Percentiles rank a stretch among this genome's conserved stretches.
phyloP scores from a whole-genome alignment of 805 yeast genomes.

The Blastobotrys americana region DNA sequence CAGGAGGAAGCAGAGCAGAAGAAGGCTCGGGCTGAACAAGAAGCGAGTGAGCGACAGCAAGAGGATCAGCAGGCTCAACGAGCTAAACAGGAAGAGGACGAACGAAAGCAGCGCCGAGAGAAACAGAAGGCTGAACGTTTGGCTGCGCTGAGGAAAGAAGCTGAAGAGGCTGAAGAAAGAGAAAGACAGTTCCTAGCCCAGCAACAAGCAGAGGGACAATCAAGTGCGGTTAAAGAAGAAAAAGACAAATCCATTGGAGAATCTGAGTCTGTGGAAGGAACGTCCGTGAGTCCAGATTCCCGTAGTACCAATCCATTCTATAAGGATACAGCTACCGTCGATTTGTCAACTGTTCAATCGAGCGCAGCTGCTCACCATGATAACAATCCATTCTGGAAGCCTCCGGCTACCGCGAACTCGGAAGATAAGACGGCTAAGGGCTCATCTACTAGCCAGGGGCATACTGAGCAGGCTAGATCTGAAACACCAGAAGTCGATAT shows the following conservation, averaged over 20 bases:
- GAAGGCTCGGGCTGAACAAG: slow-evolving; percentile 7
- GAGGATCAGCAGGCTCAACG: slow-evolving; percentile 1
- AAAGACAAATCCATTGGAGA: not conserved
- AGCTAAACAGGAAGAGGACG: slow-evolving; percentile 1
- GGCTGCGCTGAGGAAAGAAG: slow-evolving; percentile 22
- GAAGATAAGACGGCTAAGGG: slow-evolving; percentile 13
- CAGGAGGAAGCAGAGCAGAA: slow-evolving; percentile 8
- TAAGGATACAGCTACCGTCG: slow-evolving; percentile 9
- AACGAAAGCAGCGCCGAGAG: slow-evolving; percentile 19
- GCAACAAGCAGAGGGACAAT: slow-evolving; percentile 4
- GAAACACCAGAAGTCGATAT: not conserved
- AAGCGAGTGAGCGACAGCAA: not conserved
- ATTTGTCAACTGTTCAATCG: slow-evolving; percentile 6
- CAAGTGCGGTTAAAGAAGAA: slow-evolving; percentile 1
- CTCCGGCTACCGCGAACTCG: slow-evolving; percentile 13
- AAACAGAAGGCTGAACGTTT: slow-evolving; percentile 27
- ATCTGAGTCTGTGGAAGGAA: not conserved
- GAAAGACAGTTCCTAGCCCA: slow-evolving; percentile 18
- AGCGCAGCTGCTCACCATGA: slow-evolving; percentile 11
- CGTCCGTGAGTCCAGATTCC: not conserved
- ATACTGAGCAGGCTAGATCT: not conserved
- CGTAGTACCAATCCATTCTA: slow-evolving; percentile 15
- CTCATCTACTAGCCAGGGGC: not conserved
- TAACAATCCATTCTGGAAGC: slow-evolving; percentile 21
- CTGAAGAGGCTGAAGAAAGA: slow-evolving; percentile 24